Evolutionary conservation across 495 filamentous ascomycete genomes (phyloP).

Genomic region (Geopyxis carbonaria): DNA sequence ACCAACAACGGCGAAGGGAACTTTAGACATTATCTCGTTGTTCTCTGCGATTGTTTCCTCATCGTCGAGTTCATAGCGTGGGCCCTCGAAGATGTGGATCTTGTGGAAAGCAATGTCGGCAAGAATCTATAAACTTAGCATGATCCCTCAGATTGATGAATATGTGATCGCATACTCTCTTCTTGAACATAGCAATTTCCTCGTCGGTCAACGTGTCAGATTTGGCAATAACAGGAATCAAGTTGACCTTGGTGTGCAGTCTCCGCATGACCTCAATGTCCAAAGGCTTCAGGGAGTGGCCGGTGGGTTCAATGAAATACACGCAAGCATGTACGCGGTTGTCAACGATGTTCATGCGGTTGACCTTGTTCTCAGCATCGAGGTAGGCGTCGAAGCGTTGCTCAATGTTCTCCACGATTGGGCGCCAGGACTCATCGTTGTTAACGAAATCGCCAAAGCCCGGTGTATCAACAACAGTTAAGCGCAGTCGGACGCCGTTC

Average conservation of each 20-base stretch:
- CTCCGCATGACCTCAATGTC: conserved; percentile 99
- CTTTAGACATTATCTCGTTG: conserved; percentile 99
- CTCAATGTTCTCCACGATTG: conserved; percentile 98
- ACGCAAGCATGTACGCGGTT: conserved; percentile 97
- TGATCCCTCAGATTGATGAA: background rate
- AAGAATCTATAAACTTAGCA: conserved; percentile 51
- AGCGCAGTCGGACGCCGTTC: conserved; percentile 88
- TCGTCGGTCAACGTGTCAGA: conserved; percentile 95
- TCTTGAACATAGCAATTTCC: conserved; percentile 84
- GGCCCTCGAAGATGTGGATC: conserved; percentile 97
- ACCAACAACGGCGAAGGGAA: conserved; percentile 94
- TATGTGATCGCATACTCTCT: conserved; percentile 47
- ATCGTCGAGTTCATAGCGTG: conserved; percentile 94
- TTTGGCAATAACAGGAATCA: conserved; percentile 98
- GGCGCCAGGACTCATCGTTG: conserved; percentile 98
- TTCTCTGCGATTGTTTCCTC: conserved; percentile 99
- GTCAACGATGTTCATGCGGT: conserved; percentile 98
- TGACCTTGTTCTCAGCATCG: conserved; percentile 99
- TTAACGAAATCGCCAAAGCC: conserved; percentile 99
- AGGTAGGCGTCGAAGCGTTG: conserved; percentile 95
- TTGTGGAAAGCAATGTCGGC: conserved; percentile 90
- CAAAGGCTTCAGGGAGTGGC: conserved; percentile 96
- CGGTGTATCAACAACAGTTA: conserved; percentile 95
- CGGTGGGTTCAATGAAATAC: conserved; percentile 98
- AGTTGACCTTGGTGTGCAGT: conserved; percentile 98